Conservation (phyloP, 2,329 filamentous ascomycete genomes). For the Fusarium concolor region DNA sequence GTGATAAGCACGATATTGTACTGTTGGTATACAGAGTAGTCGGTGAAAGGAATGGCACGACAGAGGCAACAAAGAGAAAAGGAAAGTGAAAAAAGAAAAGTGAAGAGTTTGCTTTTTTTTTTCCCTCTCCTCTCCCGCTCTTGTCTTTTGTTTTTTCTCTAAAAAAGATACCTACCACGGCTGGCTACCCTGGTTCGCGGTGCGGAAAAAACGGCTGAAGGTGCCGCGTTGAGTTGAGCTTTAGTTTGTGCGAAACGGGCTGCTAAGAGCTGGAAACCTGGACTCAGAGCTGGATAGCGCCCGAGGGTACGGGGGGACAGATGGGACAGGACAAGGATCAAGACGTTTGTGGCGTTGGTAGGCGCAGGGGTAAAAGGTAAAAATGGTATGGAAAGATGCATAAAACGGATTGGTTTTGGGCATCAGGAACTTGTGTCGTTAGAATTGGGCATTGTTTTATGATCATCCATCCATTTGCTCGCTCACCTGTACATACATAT, state of each 20-base stretch:
- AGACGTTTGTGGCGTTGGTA: conserved; percentile 34
- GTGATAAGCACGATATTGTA: neutral
- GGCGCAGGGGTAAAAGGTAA: conserved; percentile 28
- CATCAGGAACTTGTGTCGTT: neutral
- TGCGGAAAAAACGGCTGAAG: conserved; percentile 35
- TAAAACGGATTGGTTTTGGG: conserved; percentile 8
- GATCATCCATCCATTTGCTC: neutral
- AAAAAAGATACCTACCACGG: conserved; percentile 12
- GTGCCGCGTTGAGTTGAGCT: conserved; percentile 38
- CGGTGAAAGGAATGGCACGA: conserved; percentile 17
- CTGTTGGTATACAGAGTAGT: conserved; percentile 1
- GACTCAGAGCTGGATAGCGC: conserved; percentile 8
- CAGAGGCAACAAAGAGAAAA: conserved; percentile 17
- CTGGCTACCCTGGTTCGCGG: conserved; percentile 14
- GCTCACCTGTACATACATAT: neutral
- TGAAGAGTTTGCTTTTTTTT: conserved; percentile 11
- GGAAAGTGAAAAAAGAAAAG: conserved; percentile 1
- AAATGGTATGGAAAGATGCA: conserved; percentile 12
- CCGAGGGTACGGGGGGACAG: neutral
- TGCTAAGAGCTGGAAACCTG: conserved; percentile 17
- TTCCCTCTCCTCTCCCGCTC: neutral
- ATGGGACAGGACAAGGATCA: conserved; percentile 14
- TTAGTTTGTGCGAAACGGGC: conserved; percentile 10
- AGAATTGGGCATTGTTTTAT: conserved; percentile 1
- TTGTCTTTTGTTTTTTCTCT: conserved; percentile 2